Percentiles rank a stretch among this genome's conserved stretches.
phyloP scores from a whole-genome alignment of 768 basidiomycete species.

The Lactifluus volemus region DNA sequence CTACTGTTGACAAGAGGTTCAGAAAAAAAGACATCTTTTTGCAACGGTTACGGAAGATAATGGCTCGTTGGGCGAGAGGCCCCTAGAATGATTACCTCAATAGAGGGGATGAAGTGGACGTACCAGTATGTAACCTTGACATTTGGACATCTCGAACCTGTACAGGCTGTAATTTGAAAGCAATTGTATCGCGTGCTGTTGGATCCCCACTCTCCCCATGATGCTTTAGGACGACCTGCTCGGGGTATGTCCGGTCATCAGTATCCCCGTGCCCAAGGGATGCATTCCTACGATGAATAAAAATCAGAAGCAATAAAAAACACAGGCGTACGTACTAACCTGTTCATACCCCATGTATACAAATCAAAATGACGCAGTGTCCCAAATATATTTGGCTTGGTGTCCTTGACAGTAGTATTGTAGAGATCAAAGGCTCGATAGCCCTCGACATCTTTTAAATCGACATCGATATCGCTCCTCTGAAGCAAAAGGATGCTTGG shows the following conservation, averaged over 20 bases:
- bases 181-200: conserved; percentile 23
- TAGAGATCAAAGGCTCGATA: conserved; percentile 90
- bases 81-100: background rate
- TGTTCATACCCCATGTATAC: conserved; percentile 81
- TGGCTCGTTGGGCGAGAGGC: background rate
- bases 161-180: conserved; percentile 52
- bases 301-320: background rate
- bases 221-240: conserved; percentile 49
- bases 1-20: conserved; percentile 23
- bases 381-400: conserved; percentile 7
- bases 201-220: conserved; percentile 1
- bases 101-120: conserved; percentile 8
- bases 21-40: background rate
- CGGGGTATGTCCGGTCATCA: conserved; percentile 71
- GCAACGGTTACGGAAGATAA: background rate
- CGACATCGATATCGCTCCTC: conserved; percentile 60
- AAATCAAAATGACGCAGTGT: conserved; percentile 41
- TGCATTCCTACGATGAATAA: conserved; percentile 51
- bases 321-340: background rate
- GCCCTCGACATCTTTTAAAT: conserved; percentile 76
- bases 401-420: conserved; percentile 35
- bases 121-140: conserved; percentile 86
- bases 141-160: conserved; percentile 61
- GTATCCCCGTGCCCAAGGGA: conserved; percentile 78
- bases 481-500: conserved; percentile 65